Percentiles rank a stretch among this genome's conserved stretches.
Conservation (phyloP, 129 eudicot species). For the Cynara cardunculus region DNA sequence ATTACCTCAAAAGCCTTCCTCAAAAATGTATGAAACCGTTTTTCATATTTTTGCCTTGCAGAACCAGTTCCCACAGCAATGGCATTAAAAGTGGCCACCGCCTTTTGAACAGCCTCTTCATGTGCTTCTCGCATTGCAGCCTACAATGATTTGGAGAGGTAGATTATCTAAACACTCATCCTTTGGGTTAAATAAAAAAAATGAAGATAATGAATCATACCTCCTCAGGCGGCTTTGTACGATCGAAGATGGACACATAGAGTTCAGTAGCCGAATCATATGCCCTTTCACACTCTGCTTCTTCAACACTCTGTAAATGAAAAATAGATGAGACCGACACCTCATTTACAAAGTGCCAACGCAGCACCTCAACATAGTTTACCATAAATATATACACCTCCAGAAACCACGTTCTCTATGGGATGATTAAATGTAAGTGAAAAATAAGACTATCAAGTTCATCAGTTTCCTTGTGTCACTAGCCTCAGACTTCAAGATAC, state of each 20-base stretch:
- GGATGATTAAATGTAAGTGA: neutral
- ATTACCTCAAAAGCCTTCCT: constrained; percentile 88
- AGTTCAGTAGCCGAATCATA: constrained; percentile 79
- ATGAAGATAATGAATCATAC: constrained; percentile 39
- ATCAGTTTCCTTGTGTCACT: neutral
- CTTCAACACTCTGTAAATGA: constrained; percentile 83
- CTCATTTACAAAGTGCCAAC: neutral
- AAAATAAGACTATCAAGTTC: neutral
- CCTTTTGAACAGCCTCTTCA: constrained; percentile 82
- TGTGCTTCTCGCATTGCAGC: constrained; percentile 93
- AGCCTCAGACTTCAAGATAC: neutral
- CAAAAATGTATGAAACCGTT: constrained; percentile 64
- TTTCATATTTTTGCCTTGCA: constrained; percentile 78
- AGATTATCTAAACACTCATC: neutral
- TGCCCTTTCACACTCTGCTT: constrained; percentile 97
- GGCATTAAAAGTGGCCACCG: constrained; percentile 57
- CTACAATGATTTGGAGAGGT: constrained; percentile 34
- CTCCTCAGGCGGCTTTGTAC: constrained; percentile 89
- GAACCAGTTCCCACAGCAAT: constrained; percentile 87
- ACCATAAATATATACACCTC: neutral
- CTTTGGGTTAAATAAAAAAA: neutral
- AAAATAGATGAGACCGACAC: neutral
- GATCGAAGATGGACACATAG: constrained; percentile 79
- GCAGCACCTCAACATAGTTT: neutral
- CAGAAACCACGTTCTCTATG: too few species aligned